phyloP scores from a whole-genome alignment of 768 basidiomycete genomes.

The Boletus fagicola region DNA sequence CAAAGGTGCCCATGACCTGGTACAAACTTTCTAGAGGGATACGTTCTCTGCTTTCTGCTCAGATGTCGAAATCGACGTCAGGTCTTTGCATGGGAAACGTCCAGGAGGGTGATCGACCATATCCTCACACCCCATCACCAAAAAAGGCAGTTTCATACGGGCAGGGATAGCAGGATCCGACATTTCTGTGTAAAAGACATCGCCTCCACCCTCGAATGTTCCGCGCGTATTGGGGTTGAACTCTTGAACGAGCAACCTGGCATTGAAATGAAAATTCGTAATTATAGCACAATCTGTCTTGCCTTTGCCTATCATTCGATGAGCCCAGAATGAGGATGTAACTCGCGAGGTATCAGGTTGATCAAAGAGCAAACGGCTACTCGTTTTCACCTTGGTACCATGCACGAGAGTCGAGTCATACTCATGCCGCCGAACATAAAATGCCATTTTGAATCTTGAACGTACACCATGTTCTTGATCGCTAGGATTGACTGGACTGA shows the following conservation, averaged over 20 bases:
- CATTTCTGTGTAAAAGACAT: background rate
- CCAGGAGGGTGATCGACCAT: no score
- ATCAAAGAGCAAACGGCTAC: background rate
- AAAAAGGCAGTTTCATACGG: no score
- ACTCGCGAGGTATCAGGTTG: background rate
- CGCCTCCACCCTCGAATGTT: background rate
- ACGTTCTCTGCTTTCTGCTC: no score
- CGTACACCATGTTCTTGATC: constrained; percentile 37
- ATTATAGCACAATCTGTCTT: background rate
- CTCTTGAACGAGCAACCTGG: background rate
- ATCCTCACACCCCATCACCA: no score
- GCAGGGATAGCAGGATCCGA: background rate
- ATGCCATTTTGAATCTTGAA: constrained; percentile 41
- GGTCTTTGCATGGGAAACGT: no score
- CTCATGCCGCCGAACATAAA: constrained; percentile 15
- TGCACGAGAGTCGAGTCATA: background rate
- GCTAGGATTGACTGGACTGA: constrained; percentile 25
- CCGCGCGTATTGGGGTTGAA: background rate
- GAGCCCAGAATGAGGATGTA: background rate
- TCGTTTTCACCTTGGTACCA: background rate
- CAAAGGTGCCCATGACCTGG: no score
- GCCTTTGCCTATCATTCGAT: background rate
- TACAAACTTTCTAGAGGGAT: no score
- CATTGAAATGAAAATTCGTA: background rate
- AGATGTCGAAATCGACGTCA: no score